Evolutionary conservation across 352 stramenopile species (phyloP), one percentile per base, ranked within the genome.

Genomic region (Pelagophyceae sp.): DNA sequence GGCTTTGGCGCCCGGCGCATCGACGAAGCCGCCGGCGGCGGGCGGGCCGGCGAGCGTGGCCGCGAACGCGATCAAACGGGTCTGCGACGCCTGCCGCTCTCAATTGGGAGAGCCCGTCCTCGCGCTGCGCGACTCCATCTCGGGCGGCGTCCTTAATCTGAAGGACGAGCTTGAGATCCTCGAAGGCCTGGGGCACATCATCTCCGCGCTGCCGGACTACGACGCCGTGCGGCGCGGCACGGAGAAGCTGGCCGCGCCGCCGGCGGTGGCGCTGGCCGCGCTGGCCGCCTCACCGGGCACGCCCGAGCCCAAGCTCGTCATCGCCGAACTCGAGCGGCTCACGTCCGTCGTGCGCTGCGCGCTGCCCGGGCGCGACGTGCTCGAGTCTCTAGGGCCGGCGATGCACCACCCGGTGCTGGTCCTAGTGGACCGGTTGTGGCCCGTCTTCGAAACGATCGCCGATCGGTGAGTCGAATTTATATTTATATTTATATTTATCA

Each of bases 131-230:
- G 80, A 88, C 70, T 77, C 80, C 70, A 84, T 91, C 61, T 67
- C 79, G 31, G 65, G 31, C 27, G 78, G 32, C 29, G 61, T 45
- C 25, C 38, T 91, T 37, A 78, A 85, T 54, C 72, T 90, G 19
- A 85, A 85, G 58, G 87, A 90, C 82, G 87, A 92, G 72, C 67
- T 90, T 27, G 82, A 86, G 78, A 76, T 92, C 50, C 76, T 92
- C n/a, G 87, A 92, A 75, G 87, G 87, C 25, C 82, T 87, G 27
- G 90, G 86, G 75, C 81, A 82, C 72, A 80, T 86, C 38, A 75
- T 89, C n/a, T 87, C 83, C 15, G 80, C 65, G 45, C 38, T 72
- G 58, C 38, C 33, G 38, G 63, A 54, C 58, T 80, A 37, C 83
- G 87, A 77, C 65, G 85, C 51, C 54, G 60, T 74, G 11, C 20